These are phyloP conservation scores for Teratosphaeria pseudoeucalypti DNA, from an alignment of 2,329 filamentous ascomycete species.

Conservation along the genomic window DNA sequence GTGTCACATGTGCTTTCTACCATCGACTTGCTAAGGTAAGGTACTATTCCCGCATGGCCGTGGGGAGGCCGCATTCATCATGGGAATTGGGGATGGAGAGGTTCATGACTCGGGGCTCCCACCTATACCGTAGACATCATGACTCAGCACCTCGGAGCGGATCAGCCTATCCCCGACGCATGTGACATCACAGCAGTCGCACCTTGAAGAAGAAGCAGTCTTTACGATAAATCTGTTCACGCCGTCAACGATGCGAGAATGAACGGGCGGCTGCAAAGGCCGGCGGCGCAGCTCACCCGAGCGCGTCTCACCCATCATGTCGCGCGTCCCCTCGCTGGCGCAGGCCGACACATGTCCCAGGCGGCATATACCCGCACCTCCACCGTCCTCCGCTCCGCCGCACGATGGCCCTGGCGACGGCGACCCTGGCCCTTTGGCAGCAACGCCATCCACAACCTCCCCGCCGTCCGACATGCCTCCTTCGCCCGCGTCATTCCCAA, in stretches of 20 bases:
- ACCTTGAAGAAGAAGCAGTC: background rate
- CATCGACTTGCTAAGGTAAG: no score
- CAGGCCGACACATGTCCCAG: constrained; percentile 16
- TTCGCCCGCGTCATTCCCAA: constrained; percentile 66
- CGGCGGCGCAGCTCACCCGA: background rate
- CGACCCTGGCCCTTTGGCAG: constrained; percentile 66
- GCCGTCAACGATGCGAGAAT: background rate
- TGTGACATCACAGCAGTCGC: background rate
- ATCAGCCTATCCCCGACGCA: background rate
- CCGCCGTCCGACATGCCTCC: constrained; percentile 52
- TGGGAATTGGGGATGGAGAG: background rate
- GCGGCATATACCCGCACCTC: constrained; percentile 13
- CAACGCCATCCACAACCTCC: constrained; percentile 74
- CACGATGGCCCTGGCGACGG: constrained; percentile 25
- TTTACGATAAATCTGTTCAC: background rate
- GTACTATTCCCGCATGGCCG: background rate
- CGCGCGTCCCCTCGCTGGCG: constrained; percentile 11
- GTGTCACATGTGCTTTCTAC: background rate
- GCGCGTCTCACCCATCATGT: constrained; percentile 13
- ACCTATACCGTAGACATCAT: no score
- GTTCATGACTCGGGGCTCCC: background rate
- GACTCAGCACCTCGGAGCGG: background rate
- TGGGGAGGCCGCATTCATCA: no score
- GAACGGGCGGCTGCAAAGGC: background rate
- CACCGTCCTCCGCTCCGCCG: constrained; percentile 4